These are phyloP conservation scores for Mucor saturninus DNA, from an alignment of 371 early-diverging fungal species.

Conservation along the genomic window DNA sequence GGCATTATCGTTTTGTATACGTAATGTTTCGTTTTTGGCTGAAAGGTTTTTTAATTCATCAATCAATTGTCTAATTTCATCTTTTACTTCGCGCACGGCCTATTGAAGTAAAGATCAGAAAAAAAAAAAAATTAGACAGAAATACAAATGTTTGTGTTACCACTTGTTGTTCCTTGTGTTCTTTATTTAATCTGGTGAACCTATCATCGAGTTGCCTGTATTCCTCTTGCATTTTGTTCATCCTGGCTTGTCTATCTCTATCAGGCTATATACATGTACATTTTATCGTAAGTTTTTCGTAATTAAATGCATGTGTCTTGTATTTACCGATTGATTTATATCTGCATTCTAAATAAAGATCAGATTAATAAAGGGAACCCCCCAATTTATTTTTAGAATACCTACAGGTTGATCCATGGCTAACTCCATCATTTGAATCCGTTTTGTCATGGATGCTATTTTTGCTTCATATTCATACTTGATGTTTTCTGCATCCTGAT, in stretches of 20 bases:
- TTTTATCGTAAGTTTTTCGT: background rate
- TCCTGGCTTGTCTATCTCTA: slow-evolving; percentile 3
- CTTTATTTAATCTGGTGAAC: slow-evolving; percentile 65
- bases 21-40: slow-evolving; percentile 64
- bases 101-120: background rate
- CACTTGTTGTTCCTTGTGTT: slow-evolving; percentile 75
- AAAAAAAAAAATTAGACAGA: background rate
- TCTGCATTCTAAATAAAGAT: background rate
- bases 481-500: slow-evolving; percentile 5
- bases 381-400: background rate
- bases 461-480: slow-evolving; percentile 67
- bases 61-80: slow-evolving; percentile 74
- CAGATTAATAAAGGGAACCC: too few relatives aligned
- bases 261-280: background rate
- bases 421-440: slow-evolving; percentile 48
- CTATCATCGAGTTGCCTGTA: slow-evolving; percentile 52
- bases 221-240: slow-evolving; percentile 44
- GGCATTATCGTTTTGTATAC: slow-evolving; percentile 48
- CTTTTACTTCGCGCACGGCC: slow-evolving; percentile 71
- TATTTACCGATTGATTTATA: background rate
- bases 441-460: slow-evolving; percentile 50
- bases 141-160: slow-evolving; percentile 38
- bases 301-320: too few relatives aligned
- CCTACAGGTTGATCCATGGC: slow-evolving; percentile 31
- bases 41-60: slow-evolving; percentile 73